Conservation (phyloP, 73 alveolate species). For the Paraurostyla sp. region DNA sequence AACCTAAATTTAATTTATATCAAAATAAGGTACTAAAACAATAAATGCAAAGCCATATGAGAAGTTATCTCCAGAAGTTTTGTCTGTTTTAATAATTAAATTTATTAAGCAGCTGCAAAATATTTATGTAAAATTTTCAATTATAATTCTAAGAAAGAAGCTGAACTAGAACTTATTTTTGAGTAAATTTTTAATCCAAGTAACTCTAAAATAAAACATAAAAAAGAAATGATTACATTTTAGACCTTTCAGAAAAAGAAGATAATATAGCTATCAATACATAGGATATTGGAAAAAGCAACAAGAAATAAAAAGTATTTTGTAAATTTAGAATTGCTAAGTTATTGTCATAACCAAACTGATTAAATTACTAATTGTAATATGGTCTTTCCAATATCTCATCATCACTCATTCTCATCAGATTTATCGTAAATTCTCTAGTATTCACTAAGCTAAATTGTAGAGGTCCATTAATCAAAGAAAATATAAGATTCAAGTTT, state of each 20-base stretch:
- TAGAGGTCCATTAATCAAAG: not conserved
- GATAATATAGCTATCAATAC: not conserved
- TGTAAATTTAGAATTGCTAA: not conserved
- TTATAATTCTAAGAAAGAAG: not conserved
- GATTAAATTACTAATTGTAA: not conserved
- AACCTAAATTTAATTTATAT: not conserved
- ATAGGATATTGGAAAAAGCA: not conserved
- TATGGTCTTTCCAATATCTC: not conserved
- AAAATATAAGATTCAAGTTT: not conserved
- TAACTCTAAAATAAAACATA: not conserved
- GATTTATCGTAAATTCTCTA: not conserved
- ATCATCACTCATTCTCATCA: not conserved
- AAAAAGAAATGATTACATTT: not conserved
- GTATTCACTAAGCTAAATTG: not conserved
- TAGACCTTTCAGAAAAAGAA: not conserved
- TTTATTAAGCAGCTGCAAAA: not conserved
- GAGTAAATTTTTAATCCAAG: not conserved
- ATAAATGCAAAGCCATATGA: not conserved
- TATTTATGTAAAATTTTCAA: not conserved
- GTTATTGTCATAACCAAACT: not conserved
- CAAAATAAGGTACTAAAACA: not conserved
- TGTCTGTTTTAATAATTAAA: not conserved
- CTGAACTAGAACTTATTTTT: not conserved
- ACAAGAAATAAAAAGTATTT: not conserved
- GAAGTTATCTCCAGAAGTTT: not conserved